These are phyloP conservation scores for Pyrrhoderma lamaoense DNA, from an alignment of 1,284 basidiomycete genomes.

Conservation along the genomic window DNA sequence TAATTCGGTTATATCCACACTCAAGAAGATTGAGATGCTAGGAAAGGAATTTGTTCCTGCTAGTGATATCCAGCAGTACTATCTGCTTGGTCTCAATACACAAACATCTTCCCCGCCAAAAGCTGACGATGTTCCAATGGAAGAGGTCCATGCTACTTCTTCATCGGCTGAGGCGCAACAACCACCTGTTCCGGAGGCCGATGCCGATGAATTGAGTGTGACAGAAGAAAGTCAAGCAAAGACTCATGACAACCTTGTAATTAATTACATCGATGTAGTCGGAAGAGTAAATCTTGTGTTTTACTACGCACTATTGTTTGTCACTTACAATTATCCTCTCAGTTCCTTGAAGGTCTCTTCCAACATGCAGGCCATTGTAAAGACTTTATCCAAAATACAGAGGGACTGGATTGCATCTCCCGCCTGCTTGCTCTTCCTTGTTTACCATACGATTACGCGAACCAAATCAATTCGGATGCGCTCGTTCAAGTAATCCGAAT, in stretches of 20 bases:
- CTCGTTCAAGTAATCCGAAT: constrained; percentile 84
- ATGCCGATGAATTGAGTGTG: constrained; percentile 18
- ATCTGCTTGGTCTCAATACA: constrained; percentile 39
- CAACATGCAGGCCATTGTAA: constrained; percentile 82
- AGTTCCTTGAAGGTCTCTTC: constrained; percentile 93
- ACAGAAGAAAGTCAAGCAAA: constrained; percentile 37
- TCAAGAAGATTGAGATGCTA: constrained; percentile 68
- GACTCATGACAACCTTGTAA: constrained; percentile 64
- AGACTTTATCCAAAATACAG: constrained; percentile 77
- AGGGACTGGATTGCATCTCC: constrained; percentile 73
- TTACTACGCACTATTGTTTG: constrained; percentile 1
- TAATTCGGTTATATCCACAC: constrained; percentile 60
- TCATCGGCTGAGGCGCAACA: constrained; percentile 20
- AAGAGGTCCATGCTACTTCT: constrained; percentile 14
- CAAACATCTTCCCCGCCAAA: constrained; percentile 23
- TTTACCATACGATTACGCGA: constrained; percentile 84
- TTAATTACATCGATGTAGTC: constrained; percentile 71
- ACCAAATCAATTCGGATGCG: constrained; percentile 75
- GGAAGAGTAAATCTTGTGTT: constrained; percentile 46
- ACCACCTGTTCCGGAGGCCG: constrained; percentile 25
- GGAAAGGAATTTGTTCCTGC: constrained; percentile 56
- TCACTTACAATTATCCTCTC: constrained; percentile 14
- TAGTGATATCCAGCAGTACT: constrained; percentile 57
- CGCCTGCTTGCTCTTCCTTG: constrained; percentile 79
- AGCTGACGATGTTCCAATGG: constrained; percentile 23